Evolutionary conservation across 805 yeast genomes (phyloP).

Genomic region (Ogataea paraovalis): DNA sequence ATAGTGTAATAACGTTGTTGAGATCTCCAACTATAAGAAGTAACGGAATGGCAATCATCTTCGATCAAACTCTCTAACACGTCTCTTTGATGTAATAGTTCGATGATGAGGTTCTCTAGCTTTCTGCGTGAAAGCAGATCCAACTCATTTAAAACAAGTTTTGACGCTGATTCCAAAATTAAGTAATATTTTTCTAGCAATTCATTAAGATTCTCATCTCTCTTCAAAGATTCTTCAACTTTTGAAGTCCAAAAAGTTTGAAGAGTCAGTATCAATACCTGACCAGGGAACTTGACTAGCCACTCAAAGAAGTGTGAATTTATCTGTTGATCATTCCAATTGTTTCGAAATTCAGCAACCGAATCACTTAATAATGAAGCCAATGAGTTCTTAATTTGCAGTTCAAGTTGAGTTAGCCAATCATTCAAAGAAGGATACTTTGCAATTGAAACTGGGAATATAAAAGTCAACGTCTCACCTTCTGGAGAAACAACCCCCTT

Average conservation of each 20-base stretch:
- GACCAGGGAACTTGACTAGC: conserved; percentile 47
- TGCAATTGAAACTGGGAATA: conserved; percentile 39
- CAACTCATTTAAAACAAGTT: conserved; percentile 27
- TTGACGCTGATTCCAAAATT: conserved; percentile 26
- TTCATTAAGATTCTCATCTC: conserved; percentile 1
- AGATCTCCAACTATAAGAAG: conserved; percentile 42
- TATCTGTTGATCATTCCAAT: conserved; percentile 9
- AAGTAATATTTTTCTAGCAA: conserved; percentile 15
- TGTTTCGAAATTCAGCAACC: conserved; percentile 17
- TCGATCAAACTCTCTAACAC: conserved; percentile 19
- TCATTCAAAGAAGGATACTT: conserved; percentile 45
- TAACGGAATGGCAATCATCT: not conserved
- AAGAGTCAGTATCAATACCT: conserved; percentile 47
- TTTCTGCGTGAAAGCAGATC: conserved; percentile 36
- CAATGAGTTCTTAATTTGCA: conserved; percentile 46
- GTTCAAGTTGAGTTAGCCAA: conserved; percentile 62
- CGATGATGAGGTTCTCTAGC: conserved; percentile 61
- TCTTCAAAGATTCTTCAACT: conserved; percentile 28
- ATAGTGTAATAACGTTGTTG: conserved; percentile 46
- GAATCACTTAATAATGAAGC: conserved; percentile 34
- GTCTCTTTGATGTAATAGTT: conserved; percentile 56
- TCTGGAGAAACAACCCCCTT: conserved; percentile 56
- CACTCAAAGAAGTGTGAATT: conserved; percentile 26
- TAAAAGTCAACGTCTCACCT: conserved; percentile 52
- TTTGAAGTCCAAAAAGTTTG: conserved; percentile 55